phyloP scores from a whole-genome alignment of 306 rosid species.

The Arachis stenosperma region DNA sequence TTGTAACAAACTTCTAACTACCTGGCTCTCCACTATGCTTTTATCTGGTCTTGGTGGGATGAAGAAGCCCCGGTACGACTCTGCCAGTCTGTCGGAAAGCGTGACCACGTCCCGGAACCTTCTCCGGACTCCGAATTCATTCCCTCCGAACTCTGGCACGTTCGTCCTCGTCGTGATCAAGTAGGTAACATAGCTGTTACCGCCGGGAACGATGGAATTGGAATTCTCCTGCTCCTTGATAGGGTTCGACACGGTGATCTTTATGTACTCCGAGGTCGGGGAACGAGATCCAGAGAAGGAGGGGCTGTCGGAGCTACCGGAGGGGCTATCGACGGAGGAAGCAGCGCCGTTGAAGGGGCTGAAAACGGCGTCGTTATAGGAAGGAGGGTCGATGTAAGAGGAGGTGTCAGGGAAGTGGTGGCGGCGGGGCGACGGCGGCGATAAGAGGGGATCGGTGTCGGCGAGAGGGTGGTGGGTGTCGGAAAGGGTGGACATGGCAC shows the following conservation, averaged over 20 bases:
- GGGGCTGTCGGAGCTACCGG: slow-evolving; percentile 50
- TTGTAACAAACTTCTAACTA: neutral
- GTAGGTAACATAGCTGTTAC: slow-evolving; percentile 69
- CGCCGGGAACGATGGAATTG: slow-evolving; percentile 84
- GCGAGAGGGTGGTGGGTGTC: slow-evolving; percentile 54
- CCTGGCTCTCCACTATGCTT: slow-evolving; percentile 91
- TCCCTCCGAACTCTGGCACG: slow-evolving; percentile 69
- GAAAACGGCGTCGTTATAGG: slow-evolving; percentile 66
- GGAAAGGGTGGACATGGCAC: slow-evolving; percentile 67
- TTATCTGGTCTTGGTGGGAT: slow-evolving; percentile 96
- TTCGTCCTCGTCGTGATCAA: slow-evolving; percentile 84
- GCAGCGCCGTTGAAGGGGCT: slow-evolving; percentile 55
- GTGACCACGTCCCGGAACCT: slow-evolving; percentile 88
- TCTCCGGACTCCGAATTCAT: slow-evolving; percentile 76
- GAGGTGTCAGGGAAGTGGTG: slow-evolving; percentile 38
- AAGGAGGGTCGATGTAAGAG: slow-evolving; percentile 64
- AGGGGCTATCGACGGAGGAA: slow-evolving; percentile 57
- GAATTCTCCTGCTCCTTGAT: slow-evolving; percentile 81
- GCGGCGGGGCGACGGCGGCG: slow-evolving; percentile 38
- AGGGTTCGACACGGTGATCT: slow-evolving; percentile 83
- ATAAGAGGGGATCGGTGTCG: slow-evolving; percentile 53
- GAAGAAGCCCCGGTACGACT: slow-evolving; percentile 86
- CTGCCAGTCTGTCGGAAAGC: slow-evolving; percentile 79
- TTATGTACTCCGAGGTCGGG: slow-evolving; percentile 63
- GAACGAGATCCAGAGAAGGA: slow-evolving; percentile 57